phyloP scores from a whole-genome alignment of 768 basidiomycete species.

The Boletus tomentosulus region DNA sequence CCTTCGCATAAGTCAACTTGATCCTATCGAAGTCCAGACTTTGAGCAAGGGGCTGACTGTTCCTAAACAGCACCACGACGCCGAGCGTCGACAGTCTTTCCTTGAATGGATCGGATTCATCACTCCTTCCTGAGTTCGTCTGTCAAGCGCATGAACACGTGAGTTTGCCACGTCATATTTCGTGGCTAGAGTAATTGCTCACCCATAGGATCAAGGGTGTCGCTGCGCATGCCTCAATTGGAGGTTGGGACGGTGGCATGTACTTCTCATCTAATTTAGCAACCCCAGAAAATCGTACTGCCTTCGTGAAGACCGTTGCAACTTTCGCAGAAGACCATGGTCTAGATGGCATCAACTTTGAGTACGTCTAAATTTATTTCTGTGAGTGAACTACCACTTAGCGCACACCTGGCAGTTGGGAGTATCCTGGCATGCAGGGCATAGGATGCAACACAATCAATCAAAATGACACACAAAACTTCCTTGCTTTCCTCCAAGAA shows the following conservation, averaged over 20 bases:
- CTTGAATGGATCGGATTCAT: constrained; percentile 41
- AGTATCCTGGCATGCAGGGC: constrained; percentile 69
- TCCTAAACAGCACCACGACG: constrained; percentile 31
- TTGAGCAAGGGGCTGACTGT: not conserved
- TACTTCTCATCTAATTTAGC: constrained; percentile 63
- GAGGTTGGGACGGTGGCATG: constrained; percentile 65
- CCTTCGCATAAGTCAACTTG: constrained; percentile 50
- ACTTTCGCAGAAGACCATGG: constrained; percentile 45
- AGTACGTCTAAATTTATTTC: constrained; percentile 13
- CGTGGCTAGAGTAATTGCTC: not conserved
- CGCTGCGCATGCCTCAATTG: constrained; percentile 54
- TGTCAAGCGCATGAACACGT: constrained; percentile 36
- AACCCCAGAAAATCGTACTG: constrained; percentile 51
- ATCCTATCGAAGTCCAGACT: not conserved
- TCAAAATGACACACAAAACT: constrained; percentile 65
- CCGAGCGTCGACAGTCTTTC: constrained; percentile 29
- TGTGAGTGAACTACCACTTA: not conserved
- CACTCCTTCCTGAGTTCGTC: constrained; percentile 56
- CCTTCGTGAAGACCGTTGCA: constrained; percentile 59
- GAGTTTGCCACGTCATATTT: constrained; percentile 3
- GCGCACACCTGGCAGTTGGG: constrained; percentile 59
- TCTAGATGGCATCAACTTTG: constrained; percentile 51
- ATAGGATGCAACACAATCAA: constrained; percentile 64
- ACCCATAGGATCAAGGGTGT: constrained; percentile 40
- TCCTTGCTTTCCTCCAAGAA: constrained; percentile 67